Evolutionary conservation across 2,329 filamentous ascomycete species (phyloP), one percentile per base, ranked within the genome.

Genomic region (Emergomyces orientalis): DNA sequence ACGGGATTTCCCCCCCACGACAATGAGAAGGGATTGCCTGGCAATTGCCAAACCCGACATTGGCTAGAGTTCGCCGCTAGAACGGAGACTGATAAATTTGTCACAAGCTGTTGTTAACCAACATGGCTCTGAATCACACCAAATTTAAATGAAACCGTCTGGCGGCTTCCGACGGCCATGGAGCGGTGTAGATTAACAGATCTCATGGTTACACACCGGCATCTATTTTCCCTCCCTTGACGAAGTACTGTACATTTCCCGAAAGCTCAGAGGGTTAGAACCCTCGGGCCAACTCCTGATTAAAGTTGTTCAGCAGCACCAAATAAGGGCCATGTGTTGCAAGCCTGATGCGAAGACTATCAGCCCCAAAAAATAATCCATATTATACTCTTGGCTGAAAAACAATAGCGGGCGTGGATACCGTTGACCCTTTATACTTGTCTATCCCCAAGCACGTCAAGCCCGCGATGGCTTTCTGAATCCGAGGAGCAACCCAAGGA

Each of bases 31-130:
- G 25, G 19, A 37, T 41, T 14, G 19, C 25, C 34, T 25, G 8
- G 39, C 56, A 30, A n/a, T n/a, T 45, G 56, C 56, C 39, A 59
- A 59, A 39, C 39, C 25, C 56, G 6, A 45, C 25, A 30, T 58
- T 22, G 19, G 6, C 30, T 9, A 39, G 52, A 27, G 17, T 32
- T 59, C 17, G 39, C 56, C 14, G 25, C 56, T 59, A 22, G 17
- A 59, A 32, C 6, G 22, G 25, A 47, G 22, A 59, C 39, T 59
- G 56, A 59, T 59, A 59, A 47, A 45, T 59, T 34, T 14, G 39
- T 32, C 25, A 11, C 34, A 58, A 34, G 22, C 14, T 43, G 39
- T 45, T n/a, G 56, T n/a, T 27, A 13, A 17, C 39, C 13, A 45
- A 59, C 25, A 25, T 32, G 8, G 2, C 27, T 47, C 17, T 17